Percentiles rank a stretch among this genome's conserved stretches.
Conservation (phyloP, 345 rosid species). For the Arabidopsis arenosa region DNA sequence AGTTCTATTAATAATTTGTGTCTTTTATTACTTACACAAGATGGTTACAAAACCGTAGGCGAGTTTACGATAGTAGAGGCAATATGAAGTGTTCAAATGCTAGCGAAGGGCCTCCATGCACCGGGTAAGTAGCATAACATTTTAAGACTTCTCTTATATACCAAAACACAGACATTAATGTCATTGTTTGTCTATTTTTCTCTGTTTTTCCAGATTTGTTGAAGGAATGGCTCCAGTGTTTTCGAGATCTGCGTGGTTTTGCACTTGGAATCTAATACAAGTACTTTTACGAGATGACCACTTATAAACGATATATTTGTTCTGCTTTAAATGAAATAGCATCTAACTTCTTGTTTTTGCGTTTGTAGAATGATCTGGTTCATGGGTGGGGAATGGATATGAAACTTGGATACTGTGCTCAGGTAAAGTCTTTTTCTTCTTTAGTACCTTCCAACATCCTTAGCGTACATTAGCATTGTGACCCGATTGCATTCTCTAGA, state of each 20-base stretch:
- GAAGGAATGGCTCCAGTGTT: conserved; percentile 99
- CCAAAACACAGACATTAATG: neutral
- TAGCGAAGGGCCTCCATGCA: conserved; percentile 98
- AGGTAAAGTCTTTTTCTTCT: conserved; percentile 53
- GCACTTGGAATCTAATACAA: conserved; percentile 99
- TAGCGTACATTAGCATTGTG: neutral
- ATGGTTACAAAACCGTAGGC: conserved; percentile 56
- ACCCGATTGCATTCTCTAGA: neutral
- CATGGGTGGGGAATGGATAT: conserved; percentile 99
- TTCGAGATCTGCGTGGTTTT: conserved; percentile 97
- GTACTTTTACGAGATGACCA: conserved; percentile 42
- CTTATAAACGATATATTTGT: neutral
- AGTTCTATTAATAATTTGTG: neutral
- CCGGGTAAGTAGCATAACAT: conserved; percentile 60
- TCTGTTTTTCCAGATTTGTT: conserved; percentile 65
- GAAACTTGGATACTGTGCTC: conserved; percentile 98
- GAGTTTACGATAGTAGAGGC: conserved; percentile 86
- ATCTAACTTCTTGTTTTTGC: neutral
- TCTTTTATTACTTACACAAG: neutral
- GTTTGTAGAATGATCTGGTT: conserved; percentile 85
- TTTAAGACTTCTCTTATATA: neutral
- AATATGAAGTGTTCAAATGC: conserved; percentile 75
- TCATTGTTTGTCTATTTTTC: neutral
- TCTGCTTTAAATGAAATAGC: neutral
- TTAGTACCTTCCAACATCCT: neutral